Percentiles rank a stretch among this genome's conserved stretches.
Conservation (phyloP, 2,329 filamentous ascomycete species). For the Chaetomium olivaceum region DNA sequence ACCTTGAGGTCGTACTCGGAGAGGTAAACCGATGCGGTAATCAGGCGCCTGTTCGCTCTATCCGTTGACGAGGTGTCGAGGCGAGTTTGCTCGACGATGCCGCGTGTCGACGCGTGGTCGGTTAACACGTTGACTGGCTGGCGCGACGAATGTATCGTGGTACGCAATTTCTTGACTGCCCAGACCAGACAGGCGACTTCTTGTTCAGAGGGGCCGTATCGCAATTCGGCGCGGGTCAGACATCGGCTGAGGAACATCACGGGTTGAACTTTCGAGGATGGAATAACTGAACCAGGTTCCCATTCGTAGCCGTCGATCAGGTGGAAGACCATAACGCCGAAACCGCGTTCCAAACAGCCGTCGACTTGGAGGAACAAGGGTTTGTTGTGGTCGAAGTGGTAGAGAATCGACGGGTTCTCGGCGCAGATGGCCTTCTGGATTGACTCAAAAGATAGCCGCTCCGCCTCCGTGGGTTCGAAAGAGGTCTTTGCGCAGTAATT, state of each 20-base stretch:
- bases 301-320: background rate
- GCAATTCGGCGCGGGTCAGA: background rate
- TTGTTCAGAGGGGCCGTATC: background rate
- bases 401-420: background rate
- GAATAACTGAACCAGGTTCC: background rate
- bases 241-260: background rate
- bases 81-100: background rate
- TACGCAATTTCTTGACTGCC: background rate
- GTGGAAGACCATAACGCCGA: background rate
- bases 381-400: background rate
- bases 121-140: background rate
- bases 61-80: background rate
- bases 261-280: background rate
- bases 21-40: background rate
- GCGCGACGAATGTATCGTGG: background rate
- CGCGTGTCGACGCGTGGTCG: background rate
- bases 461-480: background rate
- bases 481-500: background rate
- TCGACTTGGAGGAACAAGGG: background rate
- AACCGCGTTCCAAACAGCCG: background rate
- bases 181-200: background rate
- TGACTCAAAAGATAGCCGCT: background rate
- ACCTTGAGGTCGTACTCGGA: background rate
- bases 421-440: background rate
- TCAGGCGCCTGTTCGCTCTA: background rate